Base-by-base conservation (phyloP, 75 land plant species). In the Cupressus sempervirens region DNA sequence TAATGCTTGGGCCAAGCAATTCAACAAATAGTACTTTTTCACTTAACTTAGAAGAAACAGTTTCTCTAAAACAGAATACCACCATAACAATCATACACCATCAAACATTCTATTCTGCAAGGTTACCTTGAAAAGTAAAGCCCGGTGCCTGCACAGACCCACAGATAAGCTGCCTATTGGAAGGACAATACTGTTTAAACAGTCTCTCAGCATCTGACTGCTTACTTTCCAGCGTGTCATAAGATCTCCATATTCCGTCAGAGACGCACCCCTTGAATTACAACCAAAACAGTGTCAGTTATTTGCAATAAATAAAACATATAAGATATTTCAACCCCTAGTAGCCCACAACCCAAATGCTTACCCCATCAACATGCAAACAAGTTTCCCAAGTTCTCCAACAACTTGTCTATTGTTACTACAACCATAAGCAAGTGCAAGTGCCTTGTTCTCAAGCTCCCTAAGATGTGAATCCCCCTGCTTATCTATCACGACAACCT, bases 91-190 rank as follows among this genome's bases (percentile, higher is more conserved):
- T 45, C 6, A 38, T 1, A 76, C 20, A 79, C 40, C 26, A 40
- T n/a, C 20, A 79, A 41, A 79, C 15, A n/a, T 79, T 50, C 26
- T 26, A 79, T n/a, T 79, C 46, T 41, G 81, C n/a, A 54, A 82
- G 50, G 29, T 87, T 82, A 96, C 98, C 89, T 96, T 96, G 84
- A 91, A 96, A 5, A 96, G 88, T 40, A 96, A 35, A 83, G 92
- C 90, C 48, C 97, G 94, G 85, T 96, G 98, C 86, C 93, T 90
- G 90, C 97, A 96, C 16, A 95, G 91, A 26, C 98, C 98, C 76
- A 93, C 88, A 43, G 92, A 88, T 54, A 96, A 82, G 56, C 92
- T 91, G 29, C 98, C 98, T 36, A 95, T 85, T 1, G 96, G 93
- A 86, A 96, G 36, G 50, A 95, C 93, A 85, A 93, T 82, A 54